Percentiles rank a stretch among this genome's conserved stretches.
Evolutionary conservation across 208 protist species (phyloP).

Genomic region (Herpetomonas samuelpessoai): DNA sequence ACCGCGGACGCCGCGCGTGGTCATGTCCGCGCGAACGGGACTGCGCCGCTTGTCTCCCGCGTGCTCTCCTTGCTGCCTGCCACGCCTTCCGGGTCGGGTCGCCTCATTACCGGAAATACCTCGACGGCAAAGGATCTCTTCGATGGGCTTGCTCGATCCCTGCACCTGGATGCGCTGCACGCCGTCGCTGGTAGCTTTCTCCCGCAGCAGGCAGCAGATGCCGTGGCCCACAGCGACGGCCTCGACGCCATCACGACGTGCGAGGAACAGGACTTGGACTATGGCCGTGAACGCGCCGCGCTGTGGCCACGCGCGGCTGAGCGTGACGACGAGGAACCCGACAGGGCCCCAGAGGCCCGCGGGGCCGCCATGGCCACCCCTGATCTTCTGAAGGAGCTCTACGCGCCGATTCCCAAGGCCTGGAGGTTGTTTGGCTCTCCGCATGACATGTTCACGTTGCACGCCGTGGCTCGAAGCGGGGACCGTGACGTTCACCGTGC

Average conservation of each 20-base stretch:
- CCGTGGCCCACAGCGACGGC: background rate
- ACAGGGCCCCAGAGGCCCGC: background rate
- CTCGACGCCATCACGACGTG: background rate
- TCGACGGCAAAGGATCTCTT: too few relatives aligned
- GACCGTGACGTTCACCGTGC: background rate
- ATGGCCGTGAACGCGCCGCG: background rate
- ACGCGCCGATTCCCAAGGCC: conserved; percentile 20
- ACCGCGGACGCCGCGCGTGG: background rate
- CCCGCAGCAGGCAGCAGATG: background rate
- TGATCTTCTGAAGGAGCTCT: background rate
- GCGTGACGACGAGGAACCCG: background rate
- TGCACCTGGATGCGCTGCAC: background rate
- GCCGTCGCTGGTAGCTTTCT: background rate
- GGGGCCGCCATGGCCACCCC: background rate
- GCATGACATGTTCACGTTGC: conserved; percentile 44
- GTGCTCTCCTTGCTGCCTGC: too few relatives aligned
- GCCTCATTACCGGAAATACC: too few relatives aligned
- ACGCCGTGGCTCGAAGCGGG: conserved; percentile 13
- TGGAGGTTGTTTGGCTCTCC: conserved; percentile 44
- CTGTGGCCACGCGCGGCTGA: background rate
- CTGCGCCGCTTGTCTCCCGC: too few relatives aligned
- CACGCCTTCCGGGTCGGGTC: too few relatives aligned
- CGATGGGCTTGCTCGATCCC: too few relatives aligned
- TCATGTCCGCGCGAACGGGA: too few relatives aligned
- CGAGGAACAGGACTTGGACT: background rate